Evolutionary conservation across 108 stramenopile genomes (phyloP).

Genomic region (Chaetoceros tenuissimus): DNA sequence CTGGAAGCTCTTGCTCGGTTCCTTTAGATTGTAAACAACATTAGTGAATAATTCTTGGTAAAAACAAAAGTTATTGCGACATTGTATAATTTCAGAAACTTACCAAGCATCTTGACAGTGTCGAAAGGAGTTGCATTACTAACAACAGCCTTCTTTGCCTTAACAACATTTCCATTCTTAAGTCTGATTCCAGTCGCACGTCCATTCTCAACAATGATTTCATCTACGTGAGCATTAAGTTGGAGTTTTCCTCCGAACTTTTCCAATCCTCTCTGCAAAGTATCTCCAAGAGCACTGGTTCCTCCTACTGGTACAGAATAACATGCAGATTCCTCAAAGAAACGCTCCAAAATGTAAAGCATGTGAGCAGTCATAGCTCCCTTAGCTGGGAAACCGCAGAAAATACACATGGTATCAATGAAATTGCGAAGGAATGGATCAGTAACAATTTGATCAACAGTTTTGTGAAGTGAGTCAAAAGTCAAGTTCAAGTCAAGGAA

Average conservation of each 20-base stretch:
- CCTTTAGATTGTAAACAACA: conserved; percentile 1
- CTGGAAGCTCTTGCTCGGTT: conserved; percentile 33
- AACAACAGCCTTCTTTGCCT: conserved; percentile 88
- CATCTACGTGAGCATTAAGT: conserved; percentile 84
- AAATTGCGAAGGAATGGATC: conserved; percentile 87
- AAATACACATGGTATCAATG: conserved; percentile 91
- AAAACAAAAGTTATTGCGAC: not conserved
- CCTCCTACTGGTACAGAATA: conserved; percentile 87
- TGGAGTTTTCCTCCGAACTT: conserved; percentile 83
- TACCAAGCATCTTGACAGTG: conserved; percentile 78
- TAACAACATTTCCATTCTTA: conserved; percentile 81
- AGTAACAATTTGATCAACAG: conserved; percentile 84
- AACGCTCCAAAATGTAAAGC: conserved; percentile 84
- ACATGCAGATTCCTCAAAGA: conserved; percentile 81
- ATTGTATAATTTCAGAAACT: conserved; percentile 3
- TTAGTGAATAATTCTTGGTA: not conserved
- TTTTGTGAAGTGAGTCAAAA: conserved; percentile 82
- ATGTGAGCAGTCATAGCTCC: conserved; percentile 90
- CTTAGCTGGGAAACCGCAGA: conserved; percentile 92
- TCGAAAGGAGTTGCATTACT: conserved; percentile 92
- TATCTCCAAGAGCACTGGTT: conserved; percentile 72
- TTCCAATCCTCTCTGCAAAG: conserved; percentile 66
- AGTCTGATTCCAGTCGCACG: conserved; percentile 80
- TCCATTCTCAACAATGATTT: conserved; percentile 85
- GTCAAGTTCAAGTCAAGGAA: conserved; percentile 80